phyloP scores from a whole-genome alignment of 1,139 yeast genomes.

The Yamadazyma sp. region DNA sequence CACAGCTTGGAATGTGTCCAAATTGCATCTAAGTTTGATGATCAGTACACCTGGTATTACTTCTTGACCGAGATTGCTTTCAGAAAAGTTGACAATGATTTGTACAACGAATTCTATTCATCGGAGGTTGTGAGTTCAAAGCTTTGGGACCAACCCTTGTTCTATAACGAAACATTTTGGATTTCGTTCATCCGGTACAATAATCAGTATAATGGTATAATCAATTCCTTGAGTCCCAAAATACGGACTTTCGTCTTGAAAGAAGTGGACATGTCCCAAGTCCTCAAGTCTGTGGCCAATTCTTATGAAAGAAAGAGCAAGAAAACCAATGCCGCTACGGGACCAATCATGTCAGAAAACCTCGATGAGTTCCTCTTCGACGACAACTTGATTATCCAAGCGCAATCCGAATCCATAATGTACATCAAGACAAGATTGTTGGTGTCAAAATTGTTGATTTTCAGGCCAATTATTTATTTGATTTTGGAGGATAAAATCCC shows the following conservation, averaged over 20 bases:
- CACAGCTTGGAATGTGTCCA: slow-evolving; percentile 30
- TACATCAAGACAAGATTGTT: slow-evolving; percentile 41
- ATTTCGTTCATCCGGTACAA: slow-evolving; percentile 32
- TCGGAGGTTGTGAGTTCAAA: slow-evolving; percentile 15
- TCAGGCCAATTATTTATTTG: slow-evolving; percentile 38
- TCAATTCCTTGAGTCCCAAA: slow-evolving; percentile 35
- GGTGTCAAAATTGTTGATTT: slow-evolving; percentile 31
- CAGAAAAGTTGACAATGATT: slow-evolving; percentile 45
- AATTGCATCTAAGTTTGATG: slow-evolving; percentile 33
- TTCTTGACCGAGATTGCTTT: slow-evolving; percentile 51
- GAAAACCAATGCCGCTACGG: slow-evolving; percentile 13
- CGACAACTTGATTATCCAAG: slow-evolving; percentile 33
- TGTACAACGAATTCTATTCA: slow-evolving; percentile 40
- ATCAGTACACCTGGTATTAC: slow-evolving; percentile 47
- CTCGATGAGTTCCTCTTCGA: slow-evolving; percentile 38
- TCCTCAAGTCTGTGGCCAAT: slow-evolving; percentile 30
- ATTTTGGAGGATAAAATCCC: slow-evolving; percentile 33
- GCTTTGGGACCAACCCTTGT: slow-evolving; percentile 30
- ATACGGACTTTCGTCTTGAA: slow-evolving; percentile 36
- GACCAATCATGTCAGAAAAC: slow-evolving; percentile 19
- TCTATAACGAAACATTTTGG: slow-evolving; percentile 28
- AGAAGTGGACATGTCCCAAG: slow-evolving; percentile 35
- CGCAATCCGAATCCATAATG: slow-evolving; percentile 42
- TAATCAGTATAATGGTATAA: slow-evolving; percentile 43
- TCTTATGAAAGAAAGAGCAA: slow-evolving; percentile 20